phyloP scores from a whole-genome alignment of 2,329 filamentous ascomycete species.

The Bisporella sp. region DNA sequence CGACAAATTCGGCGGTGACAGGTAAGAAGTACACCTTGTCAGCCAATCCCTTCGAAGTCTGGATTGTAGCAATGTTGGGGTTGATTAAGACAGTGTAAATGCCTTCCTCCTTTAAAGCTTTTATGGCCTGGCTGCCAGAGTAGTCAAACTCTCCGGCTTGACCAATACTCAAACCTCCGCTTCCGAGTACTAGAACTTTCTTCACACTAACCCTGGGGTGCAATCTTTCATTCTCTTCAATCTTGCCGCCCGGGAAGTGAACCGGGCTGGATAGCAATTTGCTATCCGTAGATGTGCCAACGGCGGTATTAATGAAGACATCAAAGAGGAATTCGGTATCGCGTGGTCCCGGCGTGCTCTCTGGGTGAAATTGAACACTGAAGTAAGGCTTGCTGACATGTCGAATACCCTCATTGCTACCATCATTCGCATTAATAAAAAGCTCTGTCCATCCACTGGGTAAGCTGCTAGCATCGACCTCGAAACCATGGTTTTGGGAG shows the following conservation, averaged over 20 bases:
- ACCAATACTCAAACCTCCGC: conserved; percentile 92
- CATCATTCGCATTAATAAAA: conserved; percentile 97
- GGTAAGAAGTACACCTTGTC: conserved; percentile 99
- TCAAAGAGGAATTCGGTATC: conserved; percentile 97
- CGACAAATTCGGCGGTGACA: conserved; percentile 93
- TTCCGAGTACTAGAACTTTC: conserved; percentile 91
- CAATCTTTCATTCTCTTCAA: conserved; percentile 68
- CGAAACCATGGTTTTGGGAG: conserved; percentile 96
- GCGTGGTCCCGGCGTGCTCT: conserved; percentile 89
- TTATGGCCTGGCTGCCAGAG: conserved; percentile 96
- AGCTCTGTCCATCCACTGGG: conserved; percentile 82
- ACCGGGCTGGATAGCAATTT: conserved; percentile 67
- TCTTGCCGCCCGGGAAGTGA: conserved; percentile 77
- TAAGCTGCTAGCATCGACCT: conserved; percentile 74
- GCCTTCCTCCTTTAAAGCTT: conserved; percentile 93
- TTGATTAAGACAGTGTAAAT: conserved; percentile 99
- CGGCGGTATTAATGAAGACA: conserved; percentile 85
- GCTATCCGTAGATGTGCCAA: conserved; percentile 60
- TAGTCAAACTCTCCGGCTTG: conserved; percentile 99
- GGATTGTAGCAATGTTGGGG: conserved; percentile 97
- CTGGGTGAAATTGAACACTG: conserved; percentile 98
- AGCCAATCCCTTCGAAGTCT: conserved; percentile 94
- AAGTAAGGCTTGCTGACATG: conserved; percentile 84
- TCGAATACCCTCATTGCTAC: conserved; percentile 96
- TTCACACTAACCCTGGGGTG: conserved; percentile 79